These are phyloP conservation scores for Lasiosphaeria ovina DNA, from an alignment of 495 filamentous ascomycete species.

Conservation along the genomic window DNA sequence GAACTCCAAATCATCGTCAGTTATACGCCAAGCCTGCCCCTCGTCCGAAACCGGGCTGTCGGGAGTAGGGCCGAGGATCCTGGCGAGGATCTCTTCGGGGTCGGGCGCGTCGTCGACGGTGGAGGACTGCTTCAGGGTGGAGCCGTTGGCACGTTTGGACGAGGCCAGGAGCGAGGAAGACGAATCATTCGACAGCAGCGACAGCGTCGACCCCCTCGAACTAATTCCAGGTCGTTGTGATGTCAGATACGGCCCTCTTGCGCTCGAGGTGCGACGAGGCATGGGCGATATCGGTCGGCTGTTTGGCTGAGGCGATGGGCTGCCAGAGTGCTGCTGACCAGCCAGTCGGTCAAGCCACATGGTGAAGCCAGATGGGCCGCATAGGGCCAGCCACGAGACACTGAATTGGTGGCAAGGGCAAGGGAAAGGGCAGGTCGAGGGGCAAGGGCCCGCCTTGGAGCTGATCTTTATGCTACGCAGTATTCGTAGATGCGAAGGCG, in stretches of 20 bases:
- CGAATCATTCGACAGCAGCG: constrained; percentile 69
- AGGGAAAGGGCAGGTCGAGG: too few relatives aligned
- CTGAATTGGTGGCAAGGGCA: constrained; percentile 1
- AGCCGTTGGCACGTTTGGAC: constrained; percentile 61
- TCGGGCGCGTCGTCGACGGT: constrained; percentile 59
- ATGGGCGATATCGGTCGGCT: constrained; percentile 70
- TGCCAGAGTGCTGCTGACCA: constrained; percentile 66
- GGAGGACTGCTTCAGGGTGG: constrained; percentile 57
- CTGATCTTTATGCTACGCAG: neutral
- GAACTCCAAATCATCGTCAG: constrained; percentile 40
- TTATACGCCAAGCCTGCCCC: constrained; percentile 28
- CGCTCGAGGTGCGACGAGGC: constrained; percentile 57
- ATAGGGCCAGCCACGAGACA: neutral
- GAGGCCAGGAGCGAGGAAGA: constrained; percentile 66
- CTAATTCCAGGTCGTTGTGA: constrained; percentile 57
- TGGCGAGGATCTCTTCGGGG: constrained; percentile 68
- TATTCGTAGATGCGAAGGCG: too few relatives aligned
- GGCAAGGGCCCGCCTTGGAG: neutral
- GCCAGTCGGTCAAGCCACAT: constrained; percentile 93
- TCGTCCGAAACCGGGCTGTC: constrained; percentile 9
- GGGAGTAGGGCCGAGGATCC: constrained; percentile 60
- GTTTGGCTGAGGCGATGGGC: constrained; percentile 49
- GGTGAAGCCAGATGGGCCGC: constrained; percentile 17
- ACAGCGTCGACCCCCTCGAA: constrained; percentile 62
- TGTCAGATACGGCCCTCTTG: constrained; percentile 53